These are phyloP conservation scores for Colletotrichum horii DNA, from an alignment of 2,329 filamentous ascomycete genomes.

Conservation along the genomic window DNA sequence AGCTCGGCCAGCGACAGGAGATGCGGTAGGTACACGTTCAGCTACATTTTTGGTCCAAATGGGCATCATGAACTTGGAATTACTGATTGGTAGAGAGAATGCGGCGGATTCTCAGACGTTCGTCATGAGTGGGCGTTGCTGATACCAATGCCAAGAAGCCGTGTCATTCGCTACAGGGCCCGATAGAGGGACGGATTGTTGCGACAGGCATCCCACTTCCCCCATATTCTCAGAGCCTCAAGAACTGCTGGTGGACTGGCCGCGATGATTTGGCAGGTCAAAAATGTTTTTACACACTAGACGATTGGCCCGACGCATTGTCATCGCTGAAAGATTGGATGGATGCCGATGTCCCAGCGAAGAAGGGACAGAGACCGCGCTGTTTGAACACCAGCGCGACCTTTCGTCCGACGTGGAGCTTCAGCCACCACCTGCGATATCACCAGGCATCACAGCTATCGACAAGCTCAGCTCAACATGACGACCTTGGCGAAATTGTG, in stretches of 20 bases:
- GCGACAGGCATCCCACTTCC: neutral
- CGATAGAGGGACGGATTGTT: neutral
- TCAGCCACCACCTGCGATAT: neutral
- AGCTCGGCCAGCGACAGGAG: rapidly evolving
- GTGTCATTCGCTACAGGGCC: neutral
- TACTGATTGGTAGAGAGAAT: neutral
- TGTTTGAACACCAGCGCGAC: neutral
- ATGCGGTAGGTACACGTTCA: neutral
- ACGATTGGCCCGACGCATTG: neutral
- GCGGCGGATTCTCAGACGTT: rapidly evolving
- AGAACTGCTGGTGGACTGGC: neutral
- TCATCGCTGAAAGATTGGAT: neutral
- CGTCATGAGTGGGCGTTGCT: rapidly evolving
- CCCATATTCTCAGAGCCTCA: neutral
- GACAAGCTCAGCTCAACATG: neutral
- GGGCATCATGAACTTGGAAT: neutral
- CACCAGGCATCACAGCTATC: neutral
- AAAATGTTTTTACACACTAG: neutral
- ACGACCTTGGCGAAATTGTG: neutral
- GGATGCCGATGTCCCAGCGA: rapidly evolving
- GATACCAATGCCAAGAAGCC: neutral
- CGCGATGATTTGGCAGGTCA: neutral
- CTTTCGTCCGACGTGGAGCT: neutral
- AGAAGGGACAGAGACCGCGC: neutral
- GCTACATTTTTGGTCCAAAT: neutral